A percentile compares a stretch with the other conserved stretches of the same genome.
Conservation (phyloP, 1,284 basidiomycete species). For the Mycosarcoma mackinlayi region DNA sequence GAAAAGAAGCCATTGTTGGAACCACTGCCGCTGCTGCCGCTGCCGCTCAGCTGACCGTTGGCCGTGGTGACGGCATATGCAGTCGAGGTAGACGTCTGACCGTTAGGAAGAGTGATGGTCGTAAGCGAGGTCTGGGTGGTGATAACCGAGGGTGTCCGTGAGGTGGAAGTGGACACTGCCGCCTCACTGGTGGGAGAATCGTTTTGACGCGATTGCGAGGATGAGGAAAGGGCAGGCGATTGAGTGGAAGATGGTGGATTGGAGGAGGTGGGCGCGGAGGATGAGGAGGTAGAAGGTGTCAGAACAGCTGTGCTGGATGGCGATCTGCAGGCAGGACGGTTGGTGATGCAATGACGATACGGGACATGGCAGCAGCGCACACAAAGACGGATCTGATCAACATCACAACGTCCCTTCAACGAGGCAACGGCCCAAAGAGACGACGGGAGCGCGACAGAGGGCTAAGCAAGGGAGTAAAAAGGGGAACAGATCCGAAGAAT, state of each 20-base stretch:
- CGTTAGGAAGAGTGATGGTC: conserved; percentile 46
- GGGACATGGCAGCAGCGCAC: conserved; percentile 7
- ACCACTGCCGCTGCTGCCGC: conserved; percentile 26
- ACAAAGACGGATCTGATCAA: conserved; percentile 35
- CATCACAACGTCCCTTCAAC: conserved; percentile 20
- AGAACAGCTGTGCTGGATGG: conserved; percentile 35
- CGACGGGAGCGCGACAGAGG: background rate
- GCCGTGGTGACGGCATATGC: conserved; percentile 46
- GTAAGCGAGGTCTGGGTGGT: conserved; percentile 45
- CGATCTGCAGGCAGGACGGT: conserved; percentile 14
- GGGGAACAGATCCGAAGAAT: background rate
- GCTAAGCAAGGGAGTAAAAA: no score
- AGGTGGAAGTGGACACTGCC: conserved; percentile 31
- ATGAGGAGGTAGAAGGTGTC: conserved; percentile 34
- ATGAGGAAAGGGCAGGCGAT: conserved; percentile 8
- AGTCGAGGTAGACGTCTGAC: conserved; percentile 48
- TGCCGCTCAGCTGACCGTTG: conserved; percentile 37
- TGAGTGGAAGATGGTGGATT: conserved; percentile 7
- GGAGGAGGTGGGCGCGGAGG: conserved; percentile 10
- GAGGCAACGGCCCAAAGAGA: conserved; percentile 7
- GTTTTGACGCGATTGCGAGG: conserved; percentile 6
- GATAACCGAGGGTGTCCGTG: conserved; percentile 27
- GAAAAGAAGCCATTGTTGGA: conserved; percentile 53
- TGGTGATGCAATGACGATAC: conserved; percentile 4
- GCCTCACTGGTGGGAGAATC: conserved; percentile 10